Evolutionary conservation across 192 early-diverging fungal species (phyloP).

Genomic region (Geranomyces variabilis): DNA sequence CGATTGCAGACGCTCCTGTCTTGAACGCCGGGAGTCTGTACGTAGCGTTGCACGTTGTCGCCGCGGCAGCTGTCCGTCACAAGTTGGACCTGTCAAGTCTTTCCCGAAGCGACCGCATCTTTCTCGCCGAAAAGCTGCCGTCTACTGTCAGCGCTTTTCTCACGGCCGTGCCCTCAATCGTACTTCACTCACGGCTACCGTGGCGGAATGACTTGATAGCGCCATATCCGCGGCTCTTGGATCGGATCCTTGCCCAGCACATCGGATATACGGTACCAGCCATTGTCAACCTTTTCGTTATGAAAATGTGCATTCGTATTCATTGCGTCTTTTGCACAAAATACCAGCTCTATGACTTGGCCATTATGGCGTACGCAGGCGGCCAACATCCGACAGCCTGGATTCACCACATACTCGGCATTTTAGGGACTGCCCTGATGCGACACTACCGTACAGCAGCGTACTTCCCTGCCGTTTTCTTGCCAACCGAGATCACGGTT

Average conservation of each 20-base stretch:
- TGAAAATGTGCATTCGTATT: no score
- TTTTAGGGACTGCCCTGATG: constrained; percentile 26
- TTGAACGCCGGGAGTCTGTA: background rate
- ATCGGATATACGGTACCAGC: constrained; percentile 1
- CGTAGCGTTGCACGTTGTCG: background rate
- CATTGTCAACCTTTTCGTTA: background rate
- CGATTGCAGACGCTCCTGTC: background rate
- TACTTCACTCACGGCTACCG: constrained; percentile 4
- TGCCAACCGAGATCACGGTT: constrained; percentile 38
- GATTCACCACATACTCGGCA: constrained; percentile 42
- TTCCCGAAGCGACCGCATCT: constrained; percentile 8
- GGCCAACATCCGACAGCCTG: constrained; percentile 33
- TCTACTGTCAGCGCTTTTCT: constrained; percentile 36
- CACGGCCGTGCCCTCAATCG: background rate
- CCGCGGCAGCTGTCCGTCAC: background rate
- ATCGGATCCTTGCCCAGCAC: constrained; percentile 31
- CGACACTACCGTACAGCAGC: constrained; percentile 19
- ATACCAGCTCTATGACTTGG: constrained; percentile 35
- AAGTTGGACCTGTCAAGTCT: background rate
- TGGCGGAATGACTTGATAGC: constrained; percentile 12
- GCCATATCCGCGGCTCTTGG: constrained; percentile 31
- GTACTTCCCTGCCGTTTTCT: constrained; percentile 34
- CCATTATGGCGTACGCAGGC: constrained; percentile 26
- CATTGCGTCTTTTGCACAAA: no score
- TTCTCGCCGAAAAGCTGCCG: constrained; percentile 41